phyloP scores from a whole-genome alignment of 2,329 filamentous ascomycete genomes.

The Ustulina deusta region DNA sequence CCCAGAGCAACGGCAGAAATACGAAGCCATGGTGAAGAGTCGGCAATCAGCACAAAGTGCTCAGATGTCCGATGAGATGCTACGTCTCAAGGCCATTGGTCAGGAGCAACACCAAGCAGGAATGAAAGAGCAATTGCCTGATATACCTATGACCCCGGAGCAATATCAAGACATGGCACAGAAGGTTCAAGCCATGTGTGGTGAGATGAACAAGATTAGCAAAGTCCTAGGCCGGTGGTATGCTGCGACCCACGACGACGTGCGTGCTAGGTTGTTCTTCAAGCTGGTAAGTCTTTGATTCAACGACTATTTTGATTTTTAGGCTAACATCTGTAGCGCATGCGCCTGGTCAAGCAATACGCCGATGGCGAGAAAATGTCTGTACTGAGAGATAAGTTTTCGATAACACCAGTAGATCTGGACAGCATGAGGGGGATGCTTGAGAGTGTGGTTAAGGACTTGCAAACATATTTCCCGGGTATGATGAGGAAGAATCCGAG shows the following conservation, averaged over 20 bases:
- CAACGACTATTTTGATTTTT: background rate
- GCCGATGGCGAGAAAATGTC: conserved; percentile 61
- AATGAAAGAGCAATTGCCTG: conserved; percentile 55
- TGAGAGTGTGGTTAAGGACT: conserved; percentile 65
- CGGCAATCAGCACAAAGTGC: conserved; percentile 39
- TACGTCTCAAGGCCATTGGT: conserved; percentile 49
- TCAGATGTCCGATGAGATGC: conserved; percentile 53
- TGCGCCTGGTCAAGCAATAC: conserved; percentile 66
- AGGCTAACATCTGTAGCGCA: conserved; percentile 60
- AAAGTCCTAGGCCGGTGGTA: conserved; percentile 63
- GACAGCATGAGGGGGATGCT: conserved; percentile 62
- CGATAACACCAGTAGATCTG: conserved; percentile 64
- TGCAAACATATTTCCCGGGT: conserved; percentile 46
- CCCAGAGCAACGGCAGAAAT: conserved; percentile 60
- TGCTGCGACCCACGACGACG: conserved; percentile 61
- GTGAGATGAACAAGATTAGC: conserved; percentile 60
- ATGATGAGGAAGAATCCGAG: conserved; percentile 49
- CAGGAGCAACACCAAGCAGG: conserved; percentile 53
- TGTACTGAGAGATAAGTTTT: conserved; percentile 62
- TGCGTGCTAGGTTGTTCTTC: conserved; percentile 64
- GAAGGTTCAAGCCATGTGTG: conserved; percentile 58
- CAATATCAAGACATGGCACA: conserved; percentile 58
- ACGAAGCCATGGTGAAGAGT: conserved; percentile 54
- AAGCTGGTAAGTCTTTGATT: conserved; percentile 58
- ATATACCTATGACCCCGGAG: conserved; percentile 61